A percentile compares a stretch with the other conserved stretches of the same genome.
Conservation (phyloP, 2,329 filamentous ascomycete species). For the Alternaria burnsii region DNA sequence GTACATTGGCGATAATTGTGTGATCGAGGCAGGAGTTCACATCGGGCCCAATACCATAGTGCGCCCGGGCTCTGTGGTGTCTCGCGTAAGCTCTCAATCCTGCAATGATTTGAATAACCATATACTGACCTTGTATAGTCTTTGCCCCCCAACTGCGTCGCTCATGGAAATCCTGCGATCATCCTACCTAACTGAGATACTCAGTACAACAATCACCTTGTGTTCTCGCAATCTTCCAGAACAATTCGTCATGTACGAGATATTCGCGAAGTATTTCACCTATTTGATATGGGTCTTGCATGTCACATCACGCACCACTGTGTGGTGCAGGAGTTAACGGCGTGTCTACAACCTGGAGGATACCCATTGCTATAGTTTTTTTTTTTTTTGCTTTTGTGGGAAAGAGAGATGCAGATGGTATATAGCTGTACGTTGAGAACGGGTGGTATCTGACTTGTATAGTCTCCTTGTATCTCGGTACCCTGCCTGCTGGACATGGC, state of each 20-base stretch:
- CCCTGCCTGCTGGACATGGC: constrained; percentile 19
- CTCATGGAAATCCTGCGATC: constrained; percentile 57
- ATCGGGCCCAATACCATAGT: constrained; percentile 64
- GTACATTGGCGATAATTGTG: constrained; percentile 69
- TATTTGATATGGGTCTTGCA: constrained; percentile 9
- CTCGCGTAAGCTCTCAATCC: constrained; percentile 55
- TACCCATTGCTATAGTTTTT: constrained; percentile 25
- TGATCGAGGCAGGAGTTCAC: constrained; percentile 65
- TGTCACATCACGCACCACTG: constrained; percentile 17
- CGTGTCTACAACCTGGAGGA: constrained; percentile 23
- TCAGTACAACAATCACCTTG: constrained; percentile 16
- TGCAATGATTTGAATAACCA: neutral
- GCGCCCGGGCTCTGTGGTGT: constrained; percentile 64
- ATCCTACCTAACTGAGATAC: constrained; percentile 35
- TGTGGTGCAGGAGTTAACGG: constrained; percentile 23
- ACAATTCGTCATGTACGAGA: neutral
- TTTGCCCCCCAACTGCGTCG: constrained; percentile 57
- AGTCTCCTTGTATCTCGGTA: constrained; percentile 17
- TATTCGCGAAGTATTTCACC: neutral
- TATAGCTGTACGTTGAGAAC: constrained; percentile 8
- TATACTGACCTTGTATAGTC: constrained; percentile 48
- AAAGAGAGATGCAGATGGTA: constrained; percentile 1
- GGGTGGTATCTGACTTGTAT: constrained; percentile 22
- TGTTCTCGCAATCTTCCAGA: neutral
- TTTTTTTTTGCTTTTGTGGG: constrained; percentile 3